Conservation (phyloP, 352 stramenopile genomes). For the Pythium grandisporangium region DNA sequence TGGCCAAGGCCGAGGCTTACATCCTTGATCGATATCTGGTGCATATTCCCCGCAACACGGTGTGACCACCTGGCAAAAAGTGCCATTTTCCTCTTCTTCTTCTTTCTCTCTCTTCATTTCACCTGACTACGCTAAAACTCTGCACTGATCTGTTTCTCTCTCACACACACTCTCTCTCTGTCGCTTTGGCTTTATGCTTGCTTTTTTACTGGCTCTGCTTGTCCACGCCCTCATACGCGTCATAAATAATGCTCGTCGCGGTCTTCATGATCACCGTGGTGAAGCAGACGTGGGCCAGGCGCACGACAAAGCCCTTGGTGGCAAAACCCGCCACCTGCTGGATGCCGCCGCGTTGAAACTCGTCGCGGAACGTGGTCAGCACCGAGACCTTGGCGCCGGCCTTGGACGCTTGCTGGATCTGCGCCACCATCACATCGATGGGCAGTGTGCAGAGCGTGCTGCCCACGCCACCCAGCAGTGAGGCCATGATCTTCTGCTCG, state of each 20-base stretch:
- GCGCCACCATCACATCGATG: constrained; percentile 89
- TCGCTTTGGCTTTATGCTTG: too few relatives aligned
- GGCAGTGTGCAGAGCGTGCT: constrained; percentile 83
- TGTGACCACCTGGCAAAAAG: too few relatives aligned
- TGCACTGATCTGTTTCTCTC: too few relatives aligned
- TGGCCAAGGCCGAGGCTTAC: constrained; percentile 61
- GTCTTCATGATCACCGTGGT: constrained; percentile 92
- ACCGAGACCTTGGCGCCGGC: constrained; percentile 75
- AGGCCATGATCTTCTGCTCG: constrained; percentile 69
- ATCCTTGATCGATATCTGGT: constrained; percentile 51
- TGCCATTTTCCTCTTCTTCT: too few relatives aligned
- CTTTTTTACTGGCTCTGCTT: too few relatives aligned
- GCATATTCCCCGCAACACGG: too few relatives aligned
- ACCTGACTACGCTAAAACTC: too few relatives aligned
- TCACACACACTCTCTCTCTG: too few relatives aligned
- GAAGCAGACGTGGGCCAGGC: constrained; percentile 70
- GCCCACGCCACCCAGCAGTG: constrained; percentile 73
- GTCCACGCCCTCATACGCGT: constrained; percentile 41
- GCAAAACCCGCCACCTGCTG: constrained; percentile 75
- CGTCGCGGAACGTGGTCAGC: constrained; percentile 56
- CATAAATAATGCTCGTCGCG: constrained; percentile 75
- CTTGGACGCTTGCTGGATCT: constrained; percentile 90
- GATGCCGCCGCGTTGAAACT: constrained; percentile 69
- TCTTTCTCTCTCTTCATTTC: too few relatives aligned
- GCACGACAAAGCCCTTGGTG: constrained; percentile 71